Percentiles rank a stretch among this genome's conserved stretches.
These are phyloP conservation scores for Colletotrichum melonis DNA, from an alignment of 2,329 filamentous ascomycete species.

Conservation along the genomic window DNA sequence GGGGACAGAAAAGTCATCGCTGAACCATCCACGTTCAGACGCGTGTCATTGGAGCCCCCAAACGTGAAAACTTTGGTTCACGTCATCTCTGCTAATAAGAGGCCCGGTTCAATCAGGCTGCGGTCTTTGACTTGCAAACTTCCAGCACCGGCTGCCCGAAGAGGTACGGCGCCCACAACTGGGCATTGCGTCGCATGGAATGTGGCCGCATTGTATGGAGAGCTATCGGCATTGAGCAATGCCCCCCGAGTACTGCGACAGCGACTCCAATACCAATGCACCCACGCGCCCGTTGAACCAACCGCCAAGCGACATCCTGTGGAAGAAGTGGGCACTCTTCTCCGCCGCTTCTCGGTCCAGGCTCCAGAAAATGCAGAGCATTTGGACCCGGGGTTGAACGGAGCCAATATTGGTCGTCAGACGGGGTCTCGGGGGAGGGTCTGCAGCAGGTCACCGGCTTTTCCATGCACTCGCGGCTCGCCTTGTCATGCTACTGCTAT, in stretches of 20 bases:
- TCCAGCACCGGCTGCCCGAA: background rate
- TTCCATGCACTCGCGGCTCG: background rate
- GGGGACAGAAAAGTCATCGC: slow-evolving; percentile 8
- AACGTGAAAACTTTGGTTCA: background rate
- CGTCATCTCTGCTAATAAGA: slow-evolving; percentile 26
- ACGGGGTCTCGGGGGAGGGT: background rate
- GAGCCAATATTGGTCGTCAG: slow-evolving; percentile 22
- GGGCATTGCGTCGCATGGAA: slow-evolving; percentile 21
- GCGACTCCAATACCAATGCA: slow-evolving; percentile 25
- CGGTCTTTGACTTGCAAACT: background rate
- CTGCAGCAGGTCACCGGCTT: background rate
- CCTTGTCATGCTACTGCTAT: background rate
- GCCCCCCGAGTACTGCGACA: slow-evolving; percentile 10
- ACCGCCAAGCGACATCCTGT: slow-evolving; percentile 23
- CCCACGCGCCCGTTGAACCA: slow-evolving; percentile 13
- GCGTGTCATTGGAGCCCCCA: background rate
- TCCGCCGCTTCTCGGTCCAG: slow-evolving; percentile 23
- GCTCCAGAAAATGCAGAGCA: slow-evolving; percentile 15
- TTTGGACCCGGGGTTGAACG: slow-evolving; percentile 15
- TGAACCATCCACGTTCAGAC: slow-evolving; percentile 11
- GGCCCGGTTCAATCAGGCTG: slow-evolving; percentile 17
- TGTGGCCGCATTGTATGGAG: slow-evolving; percentile 29
- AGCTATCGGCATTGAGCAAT: slow-evolving; percentile 28
- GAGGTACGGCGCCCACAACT: background rate
- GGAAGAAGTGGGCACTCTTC: slow-evolving; percentile 6